phyloP scores from a whole-genome alignment of 441 rosid species.

The Gossypium aridum region DNA sequence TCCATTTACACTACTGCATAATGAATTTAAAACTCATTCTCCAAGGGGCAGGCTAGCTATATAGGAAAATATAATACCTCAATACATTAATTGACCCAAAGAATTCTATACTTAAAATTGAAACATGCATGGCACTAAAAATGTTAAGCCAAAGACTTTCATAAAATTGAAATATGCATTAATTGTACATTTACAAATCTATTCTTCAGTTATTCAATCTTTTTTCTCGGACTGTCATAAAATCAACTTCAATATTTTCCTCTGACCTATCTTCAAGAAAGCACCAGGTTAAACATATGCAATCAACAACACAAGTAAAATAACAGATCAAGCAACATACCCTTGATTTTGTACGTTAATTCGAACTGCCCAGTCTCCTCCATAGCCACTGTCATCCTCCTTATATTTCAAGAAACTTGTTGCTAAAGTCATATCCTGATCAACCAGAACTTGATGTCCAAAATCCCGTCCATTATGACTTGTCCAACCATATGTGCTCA shows the following conservation, averaged over 20 bases:
- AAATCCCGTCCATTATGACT: conserved; percentile 88
- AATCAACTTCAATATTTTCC: neutral
- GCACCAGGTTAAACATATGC: neutral
- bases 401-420: conserved; percentile 86
- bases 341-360: conserved; percentile 45
- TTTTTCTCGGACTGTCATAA: neutral
- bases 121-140: neutral
- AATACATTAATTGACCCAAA: neutral
- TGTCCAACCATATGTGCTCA: conserved; percentile 79
- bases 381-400: conserved; percentile 68
- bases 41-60: neutral
- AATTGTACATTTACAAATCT: neutral
- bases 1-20: neutral
- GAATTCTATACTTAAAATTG: neutral
- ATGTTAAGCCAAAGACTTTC: neutral
- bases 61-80: neutral
- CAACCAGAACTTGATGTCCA: conserved; percentile 74
- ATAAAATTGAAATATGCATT: neutral
- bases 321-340: conserved; percentile 32
- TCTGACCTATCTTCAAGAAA: neutral
- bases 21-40: neutral
- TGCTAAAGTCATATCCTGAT: conserved; percentile 60
- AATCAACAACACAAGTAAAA: neutral
- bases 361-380: conserved; percentile 96
- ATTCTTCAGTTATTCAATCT: neutral